A percentile compares a stretch with the other conserved stretches of the same genome.
Evolutionary conservation across 768 basidiomycete genomes (phyloP).

Genomic region (Candolleomyces eurysporus): DNA sequence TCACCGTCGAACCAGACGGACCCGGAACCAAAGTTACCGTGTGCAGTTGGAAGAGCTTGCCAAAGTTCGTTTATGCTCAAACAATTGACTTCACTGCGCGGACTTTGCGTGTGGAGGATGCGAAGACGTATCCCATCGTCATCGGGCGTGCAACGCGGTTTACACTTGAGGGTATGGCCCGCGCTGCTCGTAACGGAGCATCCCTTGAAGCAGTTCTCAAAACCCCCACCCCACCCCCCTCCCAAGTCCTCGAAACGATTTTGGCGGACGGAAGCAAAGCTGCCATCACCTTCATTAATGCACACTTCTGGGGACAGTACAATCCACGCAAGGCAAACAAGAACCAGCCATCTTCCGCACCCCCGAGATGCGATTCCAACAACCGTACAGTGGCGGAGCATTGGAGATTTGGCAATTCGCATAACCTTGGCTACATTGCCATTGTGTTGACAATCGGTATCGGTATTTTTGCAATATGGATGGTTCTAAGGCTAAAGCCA

Average conservation of each 20-base stretch:
- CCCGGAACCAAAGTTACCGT: too few relatives aligned
- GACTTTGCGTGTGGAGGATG: neutral
- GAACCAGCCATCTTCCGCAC: too few relatives aligned
- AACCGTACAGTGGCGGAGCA: constrained; percentile 1
- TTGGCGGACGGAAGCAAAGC: constrained; percentile 1
- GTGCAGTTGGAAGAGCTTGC: neutral
- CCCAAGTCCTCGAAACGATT: neutral
- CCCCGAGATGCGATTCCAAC: neutral
- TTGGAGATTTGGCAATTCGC: neutral
- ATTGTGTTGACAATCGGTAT: neutral
- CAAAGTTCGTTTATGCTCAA: neutral
- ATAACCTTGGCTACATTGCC: neutral
- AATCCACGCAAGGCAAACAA: neutral
- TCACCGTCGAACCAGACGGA: too few relatives aligned
- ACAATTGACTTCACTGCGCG: neutral
- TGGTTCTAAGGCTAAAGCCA: neutral
- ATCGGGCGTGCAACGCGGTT: neutral
- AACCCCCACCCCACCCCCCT: neutral
- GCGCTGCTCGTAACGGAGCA: neutral
- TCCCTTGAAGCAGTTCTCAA: neutral
- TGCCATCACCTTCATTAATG: neutral
- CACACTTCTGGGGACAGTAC: neutral
- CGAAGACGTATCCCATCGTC: neutral
- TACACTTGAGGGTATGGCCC: neutral
- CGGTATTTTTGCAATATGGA: neutral